These are phyloP conservation scores for Wallacemonas sp. DNA, from an alignment of 208 protist species.

Conservation along the genomic window DNA sequence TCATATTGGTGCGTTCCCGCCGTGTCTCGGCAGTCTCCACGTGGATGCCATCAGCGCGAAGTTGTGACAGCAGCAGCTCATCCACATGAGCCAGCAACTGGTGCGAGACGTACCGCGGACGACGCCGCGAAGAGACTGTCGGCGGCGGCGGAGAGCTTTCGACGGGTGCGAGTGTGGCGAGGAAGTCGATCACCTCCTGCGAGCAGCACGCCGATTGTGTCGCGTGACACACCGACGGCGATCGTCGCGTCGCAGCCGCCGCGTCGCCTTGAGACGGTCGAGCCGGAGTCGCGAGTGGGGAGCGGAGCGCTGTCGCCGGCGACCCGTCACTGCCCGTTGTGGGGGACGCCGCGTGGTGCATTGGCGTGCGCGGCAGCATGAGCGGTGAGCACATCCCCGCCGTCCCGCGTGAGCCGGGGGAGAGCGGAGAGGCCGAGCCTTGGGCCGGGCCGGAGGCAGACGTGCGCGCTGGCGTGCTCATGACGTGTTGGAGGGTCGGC, in stretches of 20 bases:
- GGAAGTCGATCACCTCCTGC: no score
- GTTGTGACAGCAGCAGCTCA: conserved; percentile 55
- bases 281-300: neutral
- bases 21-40: neutral
- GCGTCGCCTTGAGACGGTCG: neutral
- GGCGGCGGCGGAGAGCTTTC: neutral
- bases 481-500: neutral
- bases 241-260: no score
- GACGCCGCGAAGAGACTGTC: neutral
- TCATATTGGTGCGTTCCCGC: neutral
- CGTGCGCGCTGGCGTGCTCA: neutral
- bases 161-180: neutral
- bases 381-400: conserved; percentile 7
- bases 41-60: conserved; percentile 55
- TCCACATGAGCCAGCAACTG: conserved; percentile 34
- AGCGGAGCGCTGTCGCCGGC: neutral
- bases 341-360: neutral
- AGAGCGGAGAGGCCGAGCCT: neutral
- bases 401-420: neutral
- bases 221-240: neutral
- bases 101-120: no score
- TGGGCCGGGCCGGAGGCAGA: neutral
- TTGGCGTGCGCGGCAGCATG: neutral
- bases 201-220: neutral
- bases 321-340: neutral